Conservation (phyloP, 2,329 filamentous ascomycete species). For the Aureobasidium leucospermi region DNA sequence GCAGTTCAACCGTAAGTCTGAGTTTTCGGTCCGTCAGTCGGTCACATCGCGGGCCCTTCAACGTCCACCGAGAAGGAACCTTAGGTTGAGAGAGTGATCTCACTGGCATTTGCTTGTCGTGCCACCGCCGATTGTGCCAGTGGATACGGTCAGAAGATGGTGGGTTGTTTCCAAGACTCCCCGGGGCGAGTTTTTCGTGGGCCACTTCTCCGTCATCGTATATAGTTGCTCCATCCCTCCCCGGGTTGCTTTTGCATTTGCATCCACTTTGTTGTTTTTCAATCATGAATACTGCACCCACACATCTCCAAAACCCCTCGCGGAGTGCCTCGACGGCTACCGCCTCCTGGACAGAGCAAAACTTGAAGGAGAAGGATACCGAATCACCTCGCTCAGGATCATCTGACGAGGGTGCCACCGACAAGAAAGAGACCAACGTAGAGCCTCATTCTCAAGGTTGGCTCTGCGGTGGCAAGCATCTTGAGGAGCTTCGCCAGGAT, state of each 20-base stretch:
- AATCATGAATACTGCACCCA: constrained; percentile 11
- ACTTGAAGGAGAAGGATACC: constrained; percentile 9
- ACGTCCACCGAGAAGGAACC: constrained; percentile 13
- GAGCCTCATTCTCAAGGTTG: constrained; percentile 10
- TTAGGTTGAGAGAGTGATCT: constrained; percentile 12
- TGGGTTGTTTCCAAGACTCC: constrained; percentile 4
- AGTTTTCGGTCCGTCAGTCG: constrained; percentile 14
- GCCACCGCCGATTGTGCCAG: not conserved
- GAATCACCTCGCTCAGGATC: constrained; percentile 4
- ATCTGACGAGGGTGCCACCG: not conserved
- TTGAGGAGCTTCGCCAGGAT: constrained; percentile 27
- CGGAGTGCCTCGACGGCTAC: not conserved
- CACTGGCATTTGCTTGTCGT: constrained; percentile 11
- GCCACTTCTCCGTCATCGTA: constrained; percentile 9
- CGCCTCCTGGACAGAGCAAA: not conserved
- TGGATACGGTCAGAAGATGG: constrained; percentile 8
- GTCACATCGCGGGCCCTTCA: constrained; percentile 13
- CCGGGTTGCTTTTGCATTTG: not conserved
- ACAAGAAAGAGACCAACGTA: constrained; percentile 9
- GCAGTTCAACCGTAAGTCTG: constrained; percentile 3
- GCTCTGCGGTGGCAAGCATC: constrained; percentile 33
- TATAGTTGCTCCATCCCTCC: constrained; percentile 8
- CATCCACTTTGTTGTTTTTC: not conserved
- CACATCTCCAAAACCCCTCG: constrained; percentile 2
- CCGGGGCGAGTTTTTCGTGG: constrained; percentile 8